phyloP scores from a whole-genome alignment of 2,329 filamentous ascomycete genomes.

The Monilinia aucupariae region DNA sequence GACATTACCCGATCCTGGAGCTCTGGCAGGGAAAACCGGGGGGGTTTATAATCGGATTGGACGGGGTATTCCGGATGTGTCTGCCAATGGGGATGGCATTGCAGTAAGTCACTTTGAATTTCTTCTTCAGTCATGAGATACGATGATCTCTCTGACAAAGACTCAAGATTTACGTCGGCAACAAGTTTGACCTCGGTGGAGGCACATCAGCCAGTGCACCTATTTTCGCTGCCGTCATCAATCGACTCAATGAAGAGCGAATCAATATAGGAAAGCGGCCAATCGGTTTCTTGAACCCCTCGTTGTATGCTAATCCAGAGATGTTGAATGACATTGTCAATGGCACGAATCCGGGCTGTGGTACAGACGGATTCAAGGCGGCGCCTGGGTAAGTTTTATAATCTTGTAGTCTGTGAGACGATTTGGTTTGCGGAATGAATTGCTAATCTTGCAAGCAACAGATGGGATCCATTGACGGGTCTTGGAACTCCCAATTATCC shows the following conservation, averaged over 20 bases:
- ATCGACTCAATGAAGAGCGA: conserved; percentile 47
- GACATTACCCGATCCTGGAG: conserved; percentile 21
- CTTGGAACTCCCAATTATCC: conserved; percentile 33
- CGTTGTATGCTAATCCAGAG: conserved; percentile 42
- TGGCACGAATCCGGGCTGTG: conserved; percentile 32
- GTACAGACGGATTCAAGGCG: conserved; percentile 32
- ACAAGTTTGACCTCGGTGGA: conserved; percentile 31
- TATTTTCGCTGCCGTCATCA: conserved; percentile 45
- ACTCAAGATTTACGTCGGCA: conserved; percentile 19
- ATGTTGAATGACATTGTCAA: conserved; percentile 35
- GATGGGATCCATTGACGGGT: conserved; percentile 34
- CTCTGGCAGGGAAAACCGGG: conserved; percentile 17
- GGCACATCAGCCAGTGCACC: conserved; percentile 49
- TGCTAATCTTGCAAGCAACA: conserved; percentile 15
- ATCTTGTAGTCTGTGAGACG: neutral
- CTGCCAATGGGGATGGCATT: conserved; percentile 29
- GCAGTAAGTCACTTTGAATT: conserved; percentile 20
- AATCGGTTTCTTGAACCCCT: conserved; percentile 49
- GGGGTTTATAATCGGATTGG: conserved; percentile 25
- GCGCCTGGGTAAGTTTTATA: conserved; percentile 24
- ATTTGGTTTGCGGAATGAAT: neutral
- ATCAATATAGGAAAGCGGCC: conserved; percentile 42
- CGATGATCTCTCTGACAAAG: neutral
- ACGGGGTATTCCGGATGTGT: conserved; percentile 42
- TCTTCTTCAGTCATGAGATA: neutral